These are phyloP conservation scores for Lindgomyces ingoldianus DNA, from an alignment of 495 filamentous ascomycete genomes.

Conservation along the genomic window DNA sequence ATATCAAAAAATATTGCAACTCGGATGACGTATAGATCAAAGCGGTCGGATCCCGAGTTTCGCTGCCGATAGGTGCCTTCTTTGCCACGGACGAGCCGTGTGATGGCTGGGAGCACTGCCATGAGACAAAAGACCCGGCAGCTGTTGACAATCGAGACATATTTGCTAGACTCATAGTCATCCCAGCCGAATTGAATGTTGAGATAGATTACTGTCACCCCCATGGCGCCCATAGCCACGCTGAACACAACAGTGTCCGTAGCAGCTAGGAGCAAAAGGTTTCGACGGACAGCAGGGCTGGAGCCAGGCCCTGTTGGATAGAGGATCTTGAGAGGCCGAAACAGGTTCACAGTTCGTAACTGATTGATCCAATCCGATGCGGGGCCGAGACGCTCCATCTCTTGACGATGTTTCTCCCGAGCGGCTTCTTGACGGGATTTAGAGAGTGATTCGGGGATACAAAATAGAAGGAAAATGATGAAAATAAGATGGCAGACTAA, in stretches of 20 bases:
- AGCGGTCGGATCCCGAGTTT: constrained; percentile 70
- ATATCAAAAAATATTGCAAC: constrained; percentile 75
- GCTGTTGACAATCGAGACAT: constrained; percentile 73
- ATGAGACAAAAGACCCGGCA: constrained; percentile 74
- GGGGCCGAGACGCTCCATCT: constrained; percentile 35
- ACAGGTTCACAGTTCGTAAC: constrained; percentile 55
- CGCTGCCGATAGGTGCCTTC: constrained; percentile 38
- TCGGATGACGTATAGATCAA: constrained; percentile 79
- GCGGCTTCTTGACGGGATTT: constrained; percentile 66
- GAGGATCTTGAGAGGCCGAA: constrained; percentile 77
- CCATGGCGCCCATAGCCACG: constrained; percentile 76
- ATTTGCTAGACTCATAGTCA: constrained; percentile 72
- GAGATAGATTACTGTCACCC: constrained; percentile 76
- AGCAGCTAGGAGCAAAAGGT: constrained; percentile 74
- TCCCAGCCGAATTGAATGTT: constrained; percentile 79
- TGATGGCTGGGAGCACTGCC: constrained; percentile 69
- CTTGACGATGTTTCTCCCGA: constrained; percentile 60
- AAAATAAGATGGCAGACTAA: constrained; percentile 71
- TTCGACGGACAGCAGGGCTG: constrained; percentile 64
- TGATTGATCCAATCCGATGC: constrained; percentile 48
- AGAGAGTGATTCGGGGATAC: constrained; percentile 81
- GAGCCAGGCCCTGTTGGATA: constrained; percentile 66
- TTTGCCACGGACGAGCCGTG: constrained; percentile 64
- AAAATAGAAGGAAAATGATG: constrained; percentile 63
- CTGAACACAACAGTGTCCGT: constrained; percentile 79